Evolutionary conservation across 768 basidiomycete genomes (phyloP).

Genomic region (Gymnopilus dilepis): DNA sequence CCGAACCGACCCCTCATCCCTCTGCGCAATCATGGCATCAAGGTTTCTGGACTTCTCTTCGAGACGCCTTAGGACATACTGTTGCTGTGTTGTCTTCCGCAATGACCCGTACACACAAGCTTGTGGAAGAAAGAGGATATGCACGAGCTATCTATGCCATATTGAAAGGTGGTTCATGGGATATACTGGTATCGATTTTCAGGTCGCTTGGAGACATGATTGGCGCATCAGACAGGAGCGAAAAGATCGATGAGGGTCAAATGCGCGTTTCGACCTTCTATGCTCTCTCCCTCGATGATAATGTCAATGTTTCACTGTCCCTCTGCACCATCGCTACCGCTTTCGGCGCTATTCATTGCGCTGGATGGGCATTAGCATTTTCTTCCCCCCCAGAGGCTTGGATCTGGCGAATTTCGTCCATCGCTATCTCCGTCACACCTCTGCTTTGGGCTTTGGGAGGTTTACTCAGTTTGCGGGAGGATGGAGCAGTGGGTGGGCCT

Average conservation of each 20-base stretch:
- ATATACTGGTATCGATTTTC: neutral
- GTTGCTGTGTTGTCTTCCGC: neutral
- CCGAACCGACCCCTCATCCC: too few relatives aligned
- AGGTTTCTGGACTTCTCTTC: too few relatives aligned
- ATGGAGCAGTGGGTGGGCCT: too few relatives aligned
- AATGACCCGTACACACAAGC: neutral
- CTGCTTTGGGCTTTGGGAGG: neutral
- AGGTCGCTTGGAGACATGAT: too few relatives aligned
- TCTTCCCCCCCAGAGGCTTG: constrained; percentile 1
- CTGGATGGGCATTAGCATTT: constrained; percentile 11
- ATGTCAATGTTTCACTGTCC: neutral
- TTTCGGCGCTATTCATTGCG: constrained; percentile 18
- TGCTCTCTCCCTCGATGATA: neutral
- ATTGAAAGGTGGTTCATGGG: neutral
- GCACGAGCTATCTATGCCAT: neutral
- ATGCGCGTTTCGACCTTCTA: constrained; percentile 12
- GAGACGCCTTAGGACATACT: too few relatives aligned
- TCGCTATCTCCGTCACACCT: constrained; percentile 3
- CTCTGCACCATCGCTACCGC: neutral
- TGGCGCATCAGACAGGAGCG: neutral
- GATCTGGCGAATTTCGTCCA: constrained; percentile 11
- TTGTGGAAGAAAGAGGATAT: neutral
- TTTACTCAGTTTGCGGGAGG: neutral
- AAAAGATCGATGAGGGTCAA: neutral
- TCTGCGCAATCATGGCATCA: too few relatives aligned